A percentile compares a stretch with the other conserved stretches of the same genome.
phyloP scores from a whole-genome alignment of 2,329 filamentous ascomycete genomes.

The Exophiala sp. region DNA sequence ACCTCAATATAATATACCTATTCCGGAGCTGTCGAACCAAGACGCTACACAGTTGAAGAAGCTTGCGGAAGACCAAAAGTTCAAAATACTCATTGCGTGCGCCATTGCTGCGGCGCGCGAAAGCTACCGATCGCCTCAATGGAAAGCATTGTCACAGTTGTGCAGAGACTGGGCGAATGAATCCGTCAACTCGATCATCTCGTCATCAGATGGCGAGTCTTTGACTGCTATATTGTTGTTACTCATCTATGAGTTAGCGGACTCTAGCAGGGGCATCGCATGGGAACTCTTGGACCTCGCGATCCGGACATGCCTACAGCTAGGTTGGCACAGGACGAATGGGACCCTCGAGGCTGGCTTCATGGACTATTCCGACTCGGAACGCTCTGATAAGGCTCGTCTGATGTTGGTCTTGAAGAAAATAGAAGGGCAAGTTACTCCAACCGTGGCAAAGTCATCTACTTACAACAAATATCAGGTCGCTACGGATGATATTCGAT shows the following conservation, averaged over 20 bases:
- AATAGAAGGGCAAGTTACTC: not conserved
- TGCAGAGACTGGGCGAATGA: not conserved
- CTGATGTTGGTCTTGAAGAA: not conserved
- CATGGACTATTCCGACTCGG: not conserved
- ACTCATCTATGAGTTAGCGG: not conserved
- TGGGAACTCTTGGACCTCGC: not conserved
- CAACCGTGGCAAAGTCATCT: too few species aligned
- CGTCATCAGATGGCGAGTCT: not conserved
- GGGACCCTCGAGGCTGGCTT: not conserved
- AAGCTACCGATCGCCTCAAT: not conserved
- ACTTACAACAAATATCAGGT: not conserved
- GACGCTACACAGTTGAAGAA: not conserved
- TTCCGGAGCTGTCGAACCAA: not conserved
- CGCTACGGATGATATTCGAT: not conserved
- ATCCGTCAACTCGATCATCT: not conserved
- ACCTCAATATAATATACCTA: not conserved
- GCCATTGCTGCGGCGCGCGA: not conserved
- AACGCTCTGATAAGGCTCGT: not conserved
- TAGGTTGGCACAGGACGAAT: not conserved
- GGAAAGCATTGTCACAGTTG: not conserved
- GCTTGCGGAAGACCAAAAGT: not conserved
- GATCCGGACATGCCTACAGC: not conserved
- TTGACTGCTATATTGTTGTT: slow-evolving; percentile 1
- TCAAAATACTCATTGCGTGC: not conserved
- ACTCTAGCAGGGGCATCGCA: not conserved